Evolutionary conservation across 495 filamentous ascomycete genomes (phyloP), one percentile per base, ranked within the genome.

Genomic region (Platismatia glauca): DNA sequence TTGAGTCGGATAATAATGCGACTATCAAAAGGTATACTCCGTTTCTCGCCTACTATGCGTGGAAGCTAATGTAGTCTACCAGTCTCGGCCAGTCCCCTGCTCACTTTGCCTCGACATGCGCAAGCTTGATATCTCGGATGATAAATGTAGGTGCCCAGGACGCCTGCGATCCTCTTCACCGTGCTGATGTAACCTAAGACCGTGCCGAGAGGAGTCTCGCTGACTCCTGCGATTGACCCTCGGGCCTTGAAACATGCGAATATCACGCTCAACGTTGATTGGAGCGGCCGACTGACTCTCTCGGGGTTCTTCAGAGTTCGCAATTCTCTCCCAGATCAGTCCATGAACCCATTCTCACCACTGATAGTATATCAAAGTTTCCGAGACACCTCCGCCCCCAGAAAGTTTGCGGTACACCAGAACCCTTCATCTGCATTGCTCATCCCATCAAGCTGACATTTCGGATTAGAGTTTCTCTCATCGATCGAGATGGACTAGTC

Each of bases 171-270:
- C 1, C n/a, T 12, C 8, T 22, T 16, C 7, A 57, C 7, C 20
- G 9, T 59, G 35, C 55, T 57, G 20, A 60, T n/a, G 0, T 3
- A 6, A 35, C 24, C 9, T 1, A 20, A 60, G 20, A 73, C 75
- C 3, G 82, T 86, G 0, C 82, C 84, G 7, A 65, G 66, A 7
- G 75, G 75, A 5, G 78, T 81, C 18, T 74, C 75, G 16, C 74
- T 86, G 34, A 78, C 81, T 5, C 71, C 74, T 59, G 75, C 78
- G 33, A 79, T 86, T 58, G 71, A 71, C 27, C 82, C 84, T 1
- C 83, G 83, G 64, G 76, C 75, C 22, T 73, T 85, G 62, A 86
- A 86, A 73, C 82, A 82, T 31, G 75, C 77, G 57, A 75, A 78
- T 29, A 35, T 75, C 9, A 70, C 74, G 56, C 71, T 78, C 24